phyloP scores from a whole-genome alignment of 768 basidiomycete genomes.

The Lactifluus rugatus region DNA sequence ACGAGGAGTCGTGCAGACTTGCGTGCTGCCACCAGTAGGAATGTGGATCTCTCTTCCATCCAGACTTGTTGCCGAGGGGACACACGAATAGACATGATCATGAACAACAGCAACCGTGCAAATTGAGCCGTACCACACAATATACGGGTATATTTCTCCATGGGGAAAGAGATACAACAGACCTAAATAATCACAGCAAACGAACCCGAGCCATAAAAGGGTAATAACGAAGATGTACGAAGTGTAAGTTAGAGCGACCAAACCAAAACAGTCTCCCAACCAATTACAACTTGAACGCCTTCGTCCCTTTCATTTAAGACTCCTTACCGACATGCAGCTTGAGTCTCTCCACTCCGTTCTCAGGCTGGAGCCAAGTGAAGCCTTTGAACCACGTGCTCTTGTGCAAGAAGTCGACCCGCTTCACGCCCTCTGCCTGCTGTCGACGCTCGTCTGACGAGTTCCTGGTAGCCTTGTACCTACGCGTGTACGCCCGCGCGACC shows the following conservation, averaged over 20 bases:
- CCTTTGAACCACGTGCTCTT: conserved; percentile 16
- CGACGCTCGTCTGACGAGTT: background rate
- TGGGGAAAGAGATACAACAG: too few relatives aligned
- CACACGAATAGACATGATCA: too few relatives aligned
- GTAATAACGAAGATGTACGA: too few relatives aligned
- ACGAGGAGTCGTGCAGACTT: background rate
- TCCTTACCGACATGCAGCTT: conserved; percentile 10
- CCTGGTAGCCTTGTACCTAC: conserved; percentile 16
- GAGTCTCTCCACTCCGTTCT: conserved; percentile 16
- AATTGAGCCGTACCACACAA: too few relatives aligned
- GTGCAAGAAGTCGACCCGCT: conserved; percentile 19
- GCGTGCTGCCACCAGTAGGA: background rate
- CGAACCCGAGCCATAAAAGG: too few relatives aligned
- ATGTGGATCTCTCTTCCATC: too few relatives aligned
- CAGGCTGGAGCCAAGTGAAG: conserved; percentile 14
- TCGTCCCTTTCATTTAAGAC: background rate
- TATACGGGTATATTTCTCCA: too few relatives aligned
- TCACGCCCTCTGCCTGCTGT: conserved; percentile 18
- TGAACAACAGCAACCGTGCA: too few relatives aligned
- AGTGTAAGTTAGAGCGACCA: too few relatives aligned
- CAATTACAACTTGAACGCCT: too few relatives aligned
- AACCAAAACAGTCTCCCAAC: too few relatives aligned
- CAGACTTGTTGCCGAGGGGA: background rate
- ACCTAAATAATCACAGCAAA: too few relatives aligned
- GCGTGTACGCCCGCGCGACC: conserved; percentile 19